phyloP scores from a whole-genome alignment of 1,284 basidiomycete genomes.

The Sporisorium iseilematis-ciliati region DNA sequence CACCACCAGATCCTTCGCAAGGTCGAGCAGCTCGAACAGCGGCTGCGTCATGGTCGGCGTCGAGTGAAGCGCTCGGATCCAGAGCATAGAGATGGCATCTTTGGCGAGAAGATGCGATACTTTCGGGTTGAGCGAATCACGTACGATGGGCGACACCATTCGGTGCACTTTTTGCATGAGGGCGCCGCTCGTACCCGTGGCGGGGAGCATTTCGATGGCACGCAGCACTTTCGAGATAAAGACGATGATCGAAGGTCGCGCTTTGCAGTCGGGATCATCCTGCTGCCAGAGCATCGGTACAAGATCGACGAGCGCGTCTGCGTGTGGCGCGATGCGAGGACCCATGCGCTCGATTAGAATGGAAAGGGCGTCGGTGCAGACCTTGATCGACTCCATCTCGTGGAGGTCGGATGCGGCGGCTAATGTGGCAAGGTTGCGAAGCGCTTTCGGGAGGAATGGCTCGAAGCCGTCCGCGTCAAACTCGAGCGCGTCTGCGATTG shows the following conservation, averaged over 20 bases:
- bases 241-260: conserved; percentile 62
- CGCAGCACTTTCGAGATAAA: conserved; percentile 64
- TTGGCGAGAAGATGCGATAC: conserved; percentile 60
- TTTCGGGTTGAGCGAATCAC: conserved; percentile 49
- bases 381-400: conserved; percentile 65
- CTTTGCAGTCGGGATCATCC: conserved; percentile 62
- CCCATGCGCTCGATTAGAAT: conserved; percentile 67
- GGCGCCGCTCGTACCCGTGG: conserved; percentile 33
- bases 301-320: conserved; percentile 54
- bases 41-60: conserved; percentile 58
- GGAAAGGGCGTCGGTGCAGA: conserved; percentile 61
- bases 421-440: conserved; percentile 55
- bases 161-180: conserved; percentile 56
- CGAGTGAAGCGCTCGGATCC: conserved; percentile 60
- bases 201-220: conserved; percentile 54
- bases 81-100: conserved; percentile 65
- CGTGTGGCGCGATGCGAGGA: conserved; percentile 57
- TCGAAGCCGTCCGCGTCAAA: conserved; percentile 65
- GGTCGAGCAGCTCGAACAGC: conserved; percentile 58
- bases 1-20: conserved; percentile 51
- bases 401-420: conserved; percentile 57
- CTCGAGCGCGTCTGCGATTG: conserved; percentile 63
- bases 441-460: conserved; percentile 58
- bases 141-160: conserved; percentile 62
- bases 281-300: conserved; percentile 65